Evolutionary conservation across 176 grass and related monocot genomes (phyloP).

Genomic region (Lolium multiflorum): DNA sequence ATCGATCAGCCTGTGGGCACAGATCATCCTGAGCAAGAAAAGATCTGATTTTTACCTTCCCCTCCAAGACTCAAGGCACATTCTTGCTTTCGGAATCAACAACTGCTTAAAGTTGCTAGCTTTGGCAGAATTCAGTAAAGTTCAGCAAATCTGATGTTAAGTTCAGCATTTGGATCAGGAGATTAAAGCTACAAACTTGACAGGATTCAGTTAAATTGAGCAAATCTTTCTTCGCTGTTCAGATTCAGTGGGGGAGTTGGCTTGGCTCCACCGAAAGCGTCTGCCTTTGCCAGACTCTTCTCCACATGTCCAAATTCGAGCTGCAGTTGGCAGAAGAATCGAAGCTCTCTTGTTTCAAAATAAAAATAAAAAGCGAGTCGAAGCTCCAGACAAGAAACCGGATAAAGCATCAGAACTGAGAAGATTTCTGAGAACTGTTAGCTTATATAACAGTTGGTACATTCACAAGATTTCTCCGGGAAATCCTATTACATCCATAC

Average conservation of each 20-base stretch:
- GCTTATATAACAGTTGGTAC: constrained; percentile 27
- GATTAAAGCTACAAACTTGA: neutral
- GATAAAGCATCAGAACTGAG: neutral
- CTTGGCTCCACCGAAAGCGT: constrained; percentile 19
- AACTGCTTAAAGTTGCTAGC: neutral
- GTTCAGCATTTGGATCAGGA: too few species aligned
- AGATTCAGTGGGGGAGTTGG: too few species aligned
- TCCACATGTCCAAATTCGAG: neutral
- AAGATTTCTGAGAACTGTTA: constrained; percentile 5
- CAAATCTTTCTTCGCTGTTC: neutral
- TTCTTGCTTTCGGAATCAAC: neutral
- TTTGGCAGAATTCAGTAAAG: constrained; percentile 25
- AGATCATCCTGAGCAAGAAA: neutral
- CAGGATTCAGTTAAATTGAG: constrained; percentile 18
- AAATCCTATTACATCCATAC: constrained; percentile 48
- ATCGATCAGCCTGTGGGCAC: constrained; percentile 20
- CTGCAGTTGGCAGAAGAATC: constrained; percentile 2
- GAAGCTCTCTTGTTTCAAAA: neutral
- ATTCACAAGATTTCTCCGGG: constrained; percentile 37
- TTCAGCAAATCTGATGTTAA: too few species aligned
- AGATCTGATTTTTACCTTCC: neutral
- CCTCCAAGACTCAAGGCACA: neutral
- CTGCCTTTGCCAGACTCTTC: neutral
- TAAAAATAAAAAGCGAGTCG: neutral
- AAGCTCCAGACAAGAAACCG: neutral